Conservation (phyloP, 164 flowering plant species). For the Nymphaea thermarum region DNA sequence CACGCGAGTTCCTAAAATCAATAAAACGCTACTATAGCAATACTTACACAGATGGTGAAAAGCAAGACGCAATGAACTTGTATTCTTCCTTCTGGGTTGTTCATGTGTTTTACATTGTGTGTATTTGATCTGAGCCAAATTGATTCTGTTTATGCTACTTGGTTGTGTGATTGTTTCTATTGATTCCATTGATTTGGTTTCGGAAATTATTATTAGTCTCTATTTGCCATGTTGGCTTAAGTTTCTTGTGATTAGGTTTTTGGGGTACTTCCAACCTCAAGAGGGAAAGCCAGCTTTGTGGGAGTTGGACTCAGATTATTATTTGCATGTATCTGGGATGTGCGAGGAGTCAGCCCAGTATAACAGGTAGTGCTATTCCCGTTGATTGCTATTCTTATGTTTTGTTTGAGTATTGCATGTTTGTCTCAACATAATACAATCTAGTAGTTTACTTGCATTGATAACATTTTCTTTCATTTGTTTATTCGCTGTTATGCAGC, state of each 20-base stretch:
- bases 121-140: too few relatives aligned
- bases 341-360: constrained; percentile 59
- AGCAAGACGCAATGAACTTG: constrained; percentile 98
- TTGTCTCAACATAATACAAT: too few relatives aligned
- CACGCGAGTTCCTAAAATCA: constrained; percentile 87
- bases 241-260: constrained; percentile 33
- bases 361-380: constrained; percentile 22
- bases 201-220: neutral
- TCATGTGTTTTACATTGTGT: neutral
- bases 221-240: neutral
- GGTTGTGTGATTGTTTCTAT: neutral
- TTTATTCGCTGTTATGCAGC: constrained; percentile 24
- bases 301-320: constrained; percentile 97
- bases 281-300: constrained; percentile 97
- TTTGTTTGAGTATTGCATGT: too few relatives aligned
- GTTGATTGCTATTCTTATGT: neutral
- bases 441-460: too few relatives aligned
- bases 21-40: constrained; percentile 91
- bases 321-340: constrained; percentile 86
- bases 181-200: neutral
- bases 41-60: constrained; percentile 93
- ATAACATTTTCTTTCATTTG: neutral
- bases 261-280: constrained; percentile 92
- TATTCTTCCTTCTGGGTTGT: constrained; percentile 15
- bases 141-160: neutral